Evolutionary conservation across 805 yeast species (phyloP).

Genomic region (Ogataea zsoltii): DNA sequence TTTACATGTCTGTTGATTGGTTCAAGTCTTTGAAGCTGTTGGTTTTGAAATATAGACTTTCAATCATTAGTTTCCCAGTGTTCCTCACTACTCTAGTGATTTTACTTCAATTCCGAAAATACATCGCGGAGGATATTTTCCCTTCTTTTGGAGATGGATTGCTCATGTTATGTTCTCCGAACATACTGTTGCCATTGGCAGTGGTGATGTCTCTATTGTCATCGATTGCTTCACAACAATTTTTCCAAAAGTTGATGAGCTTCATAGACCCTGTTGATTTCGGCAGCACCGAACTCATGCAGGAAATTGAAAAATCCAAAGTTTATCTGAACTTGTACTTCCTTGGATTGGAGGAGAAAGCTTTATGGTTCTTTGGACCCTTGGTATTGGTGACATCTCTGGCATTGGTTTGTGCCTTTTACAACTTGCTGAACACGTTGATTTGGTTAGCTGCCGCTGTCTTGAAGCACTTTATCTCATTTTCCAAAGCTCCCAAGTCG

Average conservation of each 20-base stretch:
- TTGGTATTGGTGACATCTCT: slow-evolving; percentile 50
- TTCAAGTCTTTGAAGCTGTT: slow-evolving; percentile 64
- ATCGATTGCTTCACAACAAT: slow-evolving; percentile 36
- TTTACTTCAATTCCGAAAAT: slow-evolving; percentile 54
- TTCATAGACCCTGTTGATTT: slow-evolving; percentile 55
- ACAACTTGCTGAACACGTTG: slow-evolving; percentile 31
- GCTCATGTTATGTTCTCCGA: slow-evolving; percentile 34
- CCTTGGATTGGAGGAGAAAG: slow-evolving; percentile 63
- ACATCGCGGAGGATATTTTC: slow-evolving; percentile 39
- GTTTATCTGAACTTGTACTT: slow-evolving; percentile 56
- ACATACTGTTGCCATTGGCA: slow-evolving; percentile 29
- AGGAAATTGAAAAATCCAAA: slow-evolving; percentile 37
- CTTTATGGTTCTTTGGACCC: slow-evolving; percentile 60
- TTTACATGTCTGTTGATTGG: slow-evolving; percentile 51
- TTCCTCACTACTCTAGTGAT: slow-evolving; percentile 54
- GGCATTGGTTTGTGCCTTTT: slow-evolving; percentile 42
- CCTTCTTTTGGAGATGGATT: slow-evolving; percentile 51
- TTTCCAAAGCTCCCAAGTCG: slow-evolving; percentile 4
- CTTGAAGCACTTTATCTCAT: slow-evolving; percentile 14
- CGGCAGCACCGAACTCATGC: slow-evolving; percentile 45
- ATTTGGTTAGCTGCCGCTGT: slow-evolving; percentile 28
- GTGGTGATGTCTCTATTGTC: slow-evolving; percentile 38
- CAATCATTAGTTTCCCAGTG: slow-evolving; percentile 69
- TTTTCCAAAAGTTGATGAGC: slow-evolving; percentile 41
- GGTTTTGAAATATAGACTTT: slow-evolving; percentile 75